A percentile compares a stretch with the other conserved stretches of the same genome.
phyloP scores from a whole-genome alignment of 768 basidiomycete species.

The Pleurotus sapidus region DNA sequence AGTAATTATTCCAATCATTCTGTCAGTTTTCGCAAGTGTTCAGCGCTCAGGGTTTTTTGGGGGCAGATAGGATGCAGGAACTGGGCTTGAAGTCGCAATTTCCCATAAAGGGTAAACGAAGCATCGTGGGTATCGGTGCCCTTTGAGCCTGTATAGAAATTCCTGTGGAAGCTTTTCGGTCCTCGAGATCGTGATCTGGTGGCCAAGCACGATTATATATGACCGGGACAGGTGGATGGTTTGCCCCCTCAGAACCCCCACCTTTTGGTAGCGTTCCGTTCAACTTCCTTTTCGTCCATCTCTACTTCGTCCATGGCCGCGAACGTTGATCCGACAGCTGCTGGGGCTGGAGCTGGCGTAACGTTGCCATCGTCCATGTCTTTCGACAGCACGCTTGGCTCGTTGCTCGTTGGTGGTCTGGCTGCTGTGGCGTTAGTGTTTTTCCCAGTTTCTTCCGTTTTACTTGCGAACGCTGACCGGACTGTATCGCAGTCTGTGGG shows the following conservation, averaged over 20 bases:
- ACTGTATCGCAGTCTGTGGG: conserved; percentile 45
- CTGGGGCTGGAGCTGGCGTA: background rate
- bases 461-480: background rate
- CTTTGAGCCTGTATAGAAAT: background rate
- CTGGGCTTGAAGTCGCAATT: background rate
- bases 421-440: conserved; percentile 47
- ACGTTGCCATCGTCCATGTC: conserved; percentile 13
- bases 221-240: background rate
- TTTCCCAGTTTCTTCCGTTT: background rate
- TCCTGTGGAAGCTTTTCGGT: background rate
- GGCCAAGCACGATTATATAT: background rate
- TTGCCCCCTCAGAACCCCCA: background rate
- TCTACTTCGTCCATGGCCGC: background rate
- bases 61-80: background rate
- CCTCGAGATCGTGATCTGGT: conserved; percentile 2
- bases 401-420: conserved; percentile 52
- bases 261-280: background rate
- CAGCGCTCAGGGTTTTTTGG: background rate
- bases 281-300: background rate
- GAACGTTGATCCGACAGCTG: background rate
- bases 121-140: background rate
- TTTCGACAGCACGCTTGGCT: conserved; percentile 52
- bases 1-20: too few relatives aligned
- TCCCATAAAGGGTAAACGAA: background rate
- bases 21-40: too few relatives aligned